phyloP scores from a whole-genome alignment of 1,284 basidiomycete species.

The Pseudozyma hubeiensis region DNA sequence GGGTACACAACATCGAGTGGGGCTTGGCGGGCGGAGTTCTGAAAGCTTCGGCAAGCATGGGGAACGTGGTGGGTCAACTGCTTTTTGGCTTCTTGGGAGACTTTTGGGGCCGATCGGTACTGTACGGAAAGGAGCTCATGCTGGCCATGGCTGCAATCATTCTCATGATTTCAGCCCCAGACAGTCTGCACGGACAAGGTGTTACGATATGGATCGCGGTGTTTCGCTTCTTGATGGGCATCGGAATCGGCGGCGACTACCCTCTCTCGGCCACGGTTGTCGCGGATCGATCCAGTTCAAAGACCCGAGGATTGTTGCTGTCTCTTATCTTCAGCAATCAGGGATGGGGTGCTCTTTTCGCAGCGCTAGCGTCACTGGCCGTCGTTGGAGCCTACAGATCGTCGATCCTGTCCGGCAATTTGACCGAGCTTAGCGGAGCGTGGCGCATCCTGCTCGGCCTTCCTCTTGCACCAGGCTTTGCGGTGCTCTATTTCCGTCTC shows the following conservation, averaged over 20 bases:
- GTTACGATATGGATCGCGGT: constrained; percentile 50
- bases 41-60: constrained; percentile 57
- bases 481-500: constrained; percentile 71
- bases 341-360: constrained; percentile 47
- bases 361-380: constrained; percentile 78
- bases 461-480: constrained; percentile 40
- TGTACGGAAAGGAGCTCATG: constrained; percentile 58
- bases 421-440: constrained; percentile 46
- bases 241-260: constrained; percentile 80
- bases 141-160: constrained; percentile 52
- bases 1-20: constrained; percentile 41
- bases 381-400: constrained; percentile 77
- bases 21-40: constrained; percentile 53
- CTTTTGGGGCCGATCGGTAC: constrained; percentile 47
- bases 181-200: constrained; percentile 40
- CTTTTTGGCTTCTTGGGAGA: constrained; percentile 53
- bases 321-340: constrained; percentile 69
- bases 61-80: constrained; percentile 54
- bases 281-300: constrained; percentile 43
- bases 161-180: constrained; percentile 52
- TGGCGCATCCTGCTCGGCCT: constrained; percentile 65
- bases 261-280: constrained; percentile 74
- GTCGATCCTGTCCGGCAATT: constrained; percentile 22
- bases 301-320: constrained; percentile 43
- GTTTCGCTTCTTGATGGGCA: constrained; percentile 50